Percentiles rank a stretch among this genome's conserved stretches.
These are phyloP conservation scores for Alternaria atra DNA, from an alignment of 2,329 filamentous ascomycete genomes.

Conservation along the genomic window DNA sequence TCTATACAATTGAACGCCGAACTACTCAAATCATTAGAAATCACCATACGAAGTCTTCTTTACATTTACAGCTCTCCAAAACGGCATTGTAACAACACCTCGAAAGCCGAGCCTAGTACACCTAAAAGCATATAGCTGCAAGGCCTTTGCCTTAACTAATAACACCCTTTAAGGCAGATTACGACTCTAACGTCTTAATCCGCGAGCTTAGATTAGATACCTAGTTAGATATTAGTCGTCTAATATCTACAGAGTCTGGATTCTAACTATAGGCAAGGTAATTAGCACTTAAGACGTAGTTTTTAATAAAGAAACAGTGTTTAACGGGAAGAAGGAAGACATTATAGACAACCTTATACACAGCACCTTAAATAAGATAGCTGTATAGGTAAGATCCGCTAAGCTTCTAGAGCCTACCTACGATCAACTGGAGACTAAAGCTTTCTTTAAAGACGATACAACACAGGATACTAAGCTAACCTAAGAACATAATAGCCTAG, in stretches of 20 bases:
- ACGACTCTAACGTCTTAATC: conserved; percentile 10
- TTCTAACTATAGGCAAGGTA: conserved; percentile 9
- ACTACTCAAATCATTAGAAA: conserved; percentile 12
- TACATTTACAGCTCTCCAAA: background rate
- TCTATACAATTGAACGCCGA: conserved; percentile 16
- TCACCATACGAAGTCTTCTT: conserved; percentile 19
- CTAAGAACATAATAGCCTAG: no score
- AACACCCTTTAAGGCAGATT: background rate
- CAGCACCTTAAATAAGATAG: conserved; percentile 12
- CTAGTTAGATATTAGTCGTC: conserved; percentile 11
- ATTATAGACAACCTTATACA: conserved; percentile 17
- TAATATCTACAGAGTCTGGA: conserved; percentile 14
- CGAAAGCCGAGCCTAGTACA: conserved; percentile 7
- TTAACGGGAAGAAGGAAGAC: conserved; percentile 13
- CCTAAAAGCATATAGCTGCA: conserved; percentile 15
- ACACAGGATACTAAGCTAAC: no score
- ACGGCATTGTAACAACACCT: background rate
- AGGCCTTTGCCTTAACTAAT: conserved; percentile 13
- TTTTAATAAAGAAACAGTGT: conserved; percentile 13
- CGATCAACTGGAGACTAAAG: background rate
- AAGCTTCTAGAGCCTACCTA: background rate
- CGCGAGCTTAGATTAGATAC: conserved; percentile 14
- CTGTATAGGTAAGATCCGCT: background rate
- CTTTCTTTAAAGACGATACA: conserved; percentile 7
- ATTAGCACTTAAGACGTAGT: conserved; percentile 12